A percentile compares a stretch with the other conserved stretches of the same genome.
Evolutionary conservation across 352 stramenopile species (phyloP).

Genomic region (Nothophytophthora sp.): DNA sequence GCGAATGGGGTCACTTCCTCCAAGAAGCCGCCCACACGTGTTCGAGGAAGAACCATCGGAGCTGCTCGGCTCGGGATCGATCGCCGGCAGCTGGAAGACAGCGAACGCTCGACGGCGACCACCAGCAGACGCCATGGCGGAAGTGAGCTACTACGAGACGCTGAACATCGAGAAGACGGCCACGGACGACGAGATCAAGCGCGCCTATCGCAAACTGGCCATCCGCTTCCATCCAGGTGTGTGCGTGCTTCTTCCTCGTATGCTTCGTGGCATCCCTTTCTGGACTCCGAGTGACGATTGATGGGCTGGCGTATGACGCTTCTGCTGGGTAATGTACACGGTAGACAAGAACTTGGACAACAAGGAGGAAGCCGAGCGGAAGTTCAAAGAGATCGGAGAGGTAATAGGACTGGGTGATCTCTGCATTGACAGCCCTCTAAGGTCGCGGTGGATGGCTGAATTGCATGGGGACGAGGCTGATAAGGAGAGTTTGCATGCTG

Average conservation of each 20-base stretch:
- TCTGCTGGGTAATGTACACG: background rate
- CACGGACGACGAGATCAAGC: conserved; percentile 82
- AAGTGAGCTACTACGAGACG: conserved; percentile 73
- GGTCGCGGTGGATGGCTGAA: too few species aligned
- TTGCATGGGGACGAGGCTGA: too few species aligned
- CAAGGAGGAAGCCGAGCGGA: conserved; percentile 84
- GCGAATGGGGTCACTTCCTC: background rate
- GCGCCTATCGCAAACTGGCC: conserved; percentile 86
- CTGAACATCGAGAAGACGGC: conserved; percentile 71
- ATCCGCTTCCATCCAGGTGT: conserved; percentile 90
- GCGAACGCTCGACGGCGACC: background rate
- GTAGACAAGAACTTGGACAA: conserved; percentile 91
- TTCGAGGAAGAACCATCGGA: too few species aligned
- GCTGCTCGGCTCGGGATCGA: too few species aligned
- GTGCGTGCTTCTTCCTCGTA: conserved; percentile 6
- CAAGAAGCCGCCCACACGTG: background rate
- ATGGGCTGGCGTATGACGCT: background rate
- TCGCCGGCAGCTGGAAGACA: background rate
- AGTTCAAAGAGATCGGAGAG: conserved; percentile 91
- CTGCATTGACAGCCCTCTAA: too few species aligned
- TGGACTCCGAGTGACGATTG: background rate
- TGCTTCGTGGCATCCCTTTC: background rate
- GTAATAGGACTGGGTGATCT: too few species aligned
- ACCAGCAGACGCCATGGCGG: conserved; percentile 29
- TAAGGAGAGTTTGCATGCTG: too few species aligned